phyloP scores from a whole-genome alignment of 2,329 filamentous ascomycete species.

The Sporothrix luriei region DNA sequence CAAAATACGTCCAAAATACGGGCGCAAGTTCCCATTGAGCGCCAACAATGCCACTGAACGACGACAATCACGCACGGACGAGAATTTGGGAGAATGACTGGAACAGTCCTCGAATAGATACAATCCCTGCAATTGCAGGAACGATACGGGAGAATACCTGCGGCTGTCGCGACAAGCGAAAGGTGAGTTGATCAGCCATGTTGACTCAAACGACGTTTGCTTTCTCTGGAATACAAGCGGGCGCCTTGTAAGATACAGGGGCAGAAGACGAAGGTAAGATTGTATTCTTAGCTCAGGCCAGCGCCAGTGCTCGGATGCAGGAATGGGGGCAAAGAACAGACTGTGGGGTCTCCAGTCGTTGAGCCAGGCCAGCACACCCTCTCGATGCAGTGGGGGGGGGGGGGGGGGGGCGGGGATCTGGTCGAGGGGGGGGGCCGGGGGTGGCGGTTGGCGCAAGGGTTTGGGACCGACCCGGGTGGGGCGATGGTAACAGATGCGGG shows the following conservation, averaged over 20 bases:
- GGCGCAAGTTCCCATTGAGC: not conserved
- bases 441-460: too few relatives aligned
- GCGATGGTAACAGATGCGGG: too few relatives aligned
- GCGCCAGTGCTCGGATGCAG: not conserved
- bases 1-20: too few relatives aligned
- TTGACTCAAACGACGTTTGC: not conserved
- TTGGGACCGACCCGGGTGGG: too few relatives aligned
- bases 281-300: not conserved
- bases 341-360: constrained; percentile 21
- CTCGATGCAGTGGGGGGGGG: constrained; percentile 9
- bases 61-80: not conserved
- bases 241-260: not conserved
- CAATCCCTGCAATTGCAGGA: not conserved
- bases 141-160: not conserved
- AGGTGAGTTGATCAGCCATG: not conserved
- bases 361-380: constrained; percentile 11
- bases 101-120: not conserved
- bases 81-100: not conserved
- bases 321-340: not conserved
- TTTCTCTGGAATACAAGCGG: not conserved
- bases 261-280: not conserved
- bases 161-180: not conserved
- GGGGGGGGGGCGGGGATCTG: too few relatives aligned
- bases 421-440: too few relatives aligned
- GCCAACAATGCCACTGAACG: not conserved